Base-by-base conservation (phyloP, 2,329 filamentous ascomycete genomes). In the Aspergillus floridensis region DNA sequence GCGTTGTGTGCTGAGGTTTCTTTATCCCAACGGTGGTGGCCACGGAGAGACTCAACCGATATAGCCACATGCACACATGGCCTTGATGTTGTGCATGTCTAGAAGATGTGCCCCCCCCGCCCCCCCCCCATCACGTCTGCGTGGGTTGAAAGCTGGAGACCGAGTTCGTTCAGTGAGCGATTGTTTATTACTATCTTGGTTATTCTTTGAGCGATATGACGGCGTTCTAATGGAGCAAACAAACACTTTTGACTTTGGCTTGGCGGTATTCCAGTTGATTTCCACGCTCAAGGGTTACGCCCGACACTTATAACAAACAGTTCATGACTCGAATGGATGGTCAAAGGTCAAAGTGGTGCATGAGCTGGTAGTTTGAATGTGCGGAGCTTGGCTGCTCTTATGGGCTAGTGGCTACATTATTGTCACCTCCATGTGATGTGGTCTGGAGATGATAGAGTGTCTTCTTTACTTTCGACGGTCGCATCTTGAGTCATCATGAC, bases 1-100 rank as follows among this genome's bases (percentile, higher is more conserved):
- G 90, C 76, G 88, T 87, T 66, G 92, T 97, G 61, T 85, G 81
- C 69, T 87, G 75, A 63, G 38, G 5, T 44, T 2, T 19, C 38
- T 29, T 29, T 10, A 16, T 35, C 2, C 12, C 3, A 35, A 35
- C 11, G 32, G 12, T 35, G 11, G 11, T 35, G 38, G 38, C 38
- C 38, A 8, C 6, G 38, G n/a, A 19, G 38, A 19, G 5, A 2
- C 38, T 19, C 4, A 19, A 19, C 14, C 16, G 38, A 44, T 19
- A 44, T 8, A 19, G 38, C 16, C 38, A 44, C 16, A n/a, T 19
- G 38, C 38, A 44, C 38, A 6, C 38, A n/a, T 44, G 38, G 38
- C 38, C 38, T 44, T 12, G 1, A n/a, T 3, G 6, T 6, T 16
- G 12, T 44, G 16, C 38, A 44, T n/a, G 16, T 44, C 16, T 19